These are phyloP conservation scores for Penicillium salamii DNA, from an alignment of 495 filamentous ascomycete genomes.

Conservation along the genomic window DNA sequence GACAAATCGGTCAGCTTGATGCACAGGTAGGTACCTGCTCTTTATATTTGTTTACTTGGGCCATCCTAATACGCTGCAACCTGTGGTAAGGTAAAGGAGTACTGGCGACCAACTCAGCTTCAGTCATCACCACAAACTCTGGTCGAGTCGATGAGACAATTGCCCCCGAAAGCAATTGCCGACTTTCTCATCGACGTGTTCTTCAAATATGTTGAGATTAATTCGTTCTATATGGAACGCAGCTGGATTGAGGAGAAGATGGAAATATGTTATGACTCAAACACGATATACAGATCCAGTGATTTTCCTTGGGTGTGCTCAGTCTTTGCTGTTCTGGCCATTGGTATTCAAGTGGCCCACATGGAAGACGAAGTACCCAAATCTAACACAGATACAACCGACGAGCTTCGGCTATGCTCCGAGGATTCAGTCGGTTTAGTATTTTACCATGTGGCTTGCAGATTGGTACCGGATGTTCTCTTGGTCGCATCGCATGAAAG, in stretches of 20 bases:
- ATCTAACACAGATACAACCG: slow-evolving; percentile 12
- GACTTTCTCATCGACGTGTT: slow-evolving; percentile 45
- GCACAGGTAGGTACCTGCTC: slow-evolving; percentile 26
- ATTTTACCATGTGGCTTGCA: slow-evolving; percentile 46
- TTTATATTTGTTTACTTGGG: neutral
- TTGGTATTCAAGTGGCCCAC: slow-evolving; percentile 49
- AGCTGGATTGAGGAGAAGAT: slow-evolving; percentile 42
- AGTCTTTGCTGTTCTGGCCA: slow-evolving; percentile 43
- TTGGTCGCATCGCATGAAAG: slow-evolving; percentile 45
- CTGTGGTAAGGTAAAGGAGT: slow-evolving; percentile 36
- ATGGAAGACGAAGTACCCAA: slow-evolving; percentile 39
- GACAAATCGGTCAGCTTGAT: slow-evolving; percentile 27
- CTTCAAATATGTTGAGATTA: slow-evolving; percentile 48
- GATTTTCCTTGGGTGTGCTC: slow-evolving; percentile 43
- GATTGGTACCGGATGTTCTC: slow-evolving; percentile 48
- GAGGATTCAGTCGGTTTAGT: slow-evolving; percentile 48
- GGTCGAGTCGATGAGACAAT: slow-evolving; percentile 31
- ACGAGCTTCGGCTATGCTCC: slow-evolving; percentile 33
- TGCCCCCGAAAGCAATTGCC: slow-evolving; percentile 45
- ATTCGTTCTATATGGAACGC: slow-evolving; percentile 45
- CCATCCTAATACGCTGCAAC: neutral
- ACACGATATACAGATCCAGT: slow-evolving; percentile 27
- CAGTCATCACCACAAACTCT: slow-evolving; percentile 36
- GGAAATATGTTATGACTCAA: slow-evolving; percentile 34
- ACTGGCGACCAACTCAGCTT: slow-evolving; percentile 45